Percentiles rank a stretch among this genome's conserved stretches.
These are phyloP conservation scores for Beauveria rudraprayagi DNA, from an alignment of 2,329 filamentous ascomycete genomes.

Conservation along the genomic window DNA sequence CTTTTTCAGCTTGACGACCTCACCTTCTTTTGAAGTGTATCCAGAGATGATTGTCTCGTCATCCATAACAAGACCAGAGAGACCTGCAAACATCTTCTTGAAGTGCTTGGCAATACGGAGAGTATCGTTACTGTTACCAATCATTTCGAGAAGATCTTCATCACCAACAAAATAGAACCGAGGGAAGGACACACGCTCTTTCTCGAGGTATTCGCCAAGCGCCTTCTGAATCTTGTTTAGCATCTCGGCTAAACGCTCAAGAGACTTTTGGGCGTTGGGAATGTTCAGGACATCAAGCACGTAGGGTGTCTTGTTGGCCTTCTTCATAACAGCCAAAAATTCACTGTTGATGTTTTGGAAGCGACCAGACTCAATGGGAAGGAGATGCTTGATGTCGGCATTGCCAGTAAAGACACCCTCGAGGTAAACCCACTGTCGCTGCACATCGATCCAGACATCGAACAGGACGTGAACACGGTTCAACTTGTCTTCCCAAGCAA, in stretches of 20 bases:
- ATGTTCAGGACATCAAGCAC: slow-evolving; percentile 95
- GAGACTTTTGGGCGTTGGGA: slow-evolving; percentile 86
- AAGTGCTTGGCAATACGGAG: slow-evolving; percentile 96
- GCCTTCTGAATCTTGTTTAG: slow-evolving; percentile 99
- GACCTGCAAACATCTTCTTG: slow-evolving; percentile 99
- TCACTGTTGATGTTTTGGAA: slow-evolving; percentile 99
- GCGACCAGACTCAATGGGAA: slow-evolving; percentile 90
- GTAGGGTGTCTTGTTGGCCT: slow-evolving; percentile 92
- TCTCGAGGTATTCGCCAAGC: slow-evolving; percentile 94
- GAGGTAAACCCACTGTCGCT: slow-evolving; percentile 98
- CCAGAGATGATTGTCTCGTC: slow-evolving; percentile 84
- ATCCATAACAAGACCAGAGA: slow-evolving; percentile 84
- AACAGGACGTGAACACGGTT: slow-evolving; percentile 97
- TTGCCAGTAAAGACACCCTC: slow-evolving; percentile 99
- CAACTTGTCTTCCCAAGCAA: slow-evolving; percentile 94
- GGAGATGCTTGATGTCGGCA: slow-evolving; percentile 94
- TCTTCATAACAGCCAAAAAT: slow-evolving; percentile 99
- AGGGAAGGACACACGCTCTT: slow-evolving; percentile 93
- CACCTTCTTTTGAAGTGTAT: slow-evolving; percentile 91
- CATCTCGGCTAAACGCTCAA: slow-evolving; percentile 92
- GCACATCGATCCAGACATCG: slow-evolving; percentile 99
- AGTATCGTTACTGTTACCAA: slow-evolving; percentile 97
- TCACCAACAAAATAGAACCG: slow-evolving; percentile 99
- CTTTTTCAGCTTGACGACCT: slow-evolving; percentile 78
- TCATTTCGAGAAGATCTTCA: slow-evolving; percentile 96